phyloP scores from a whole-genome alignment of 75 land plant species.

The Pinus albicaulis region DNA sequence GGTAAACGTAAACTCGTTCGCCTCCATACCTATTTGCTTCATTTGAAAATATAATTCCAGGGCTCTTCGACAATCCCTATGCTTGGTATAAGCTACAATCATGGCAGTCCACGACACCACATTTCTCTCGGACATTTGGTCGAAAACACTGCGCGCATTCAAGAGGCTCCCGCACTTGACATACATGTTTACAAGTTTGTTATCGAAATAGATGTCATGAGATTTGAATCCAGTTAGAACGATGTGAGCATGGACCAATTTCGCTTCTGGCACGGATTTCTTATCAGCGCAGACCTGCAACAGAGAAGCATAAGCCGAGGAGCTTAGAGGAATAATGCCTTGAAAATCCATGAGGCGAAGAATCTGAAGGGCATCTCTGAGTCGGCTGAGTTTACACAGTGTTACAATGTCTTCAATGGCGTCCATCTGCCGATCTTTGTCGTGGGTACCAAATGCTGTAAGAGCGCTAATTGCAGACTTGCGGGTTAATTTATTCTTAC shows the following conservation, averaged over 20 bases:
- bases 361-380: background rate
- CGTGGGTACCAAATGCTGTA: too few species aligned
- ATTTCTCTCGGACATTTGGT: background rate
- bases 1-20: constrained; percentile 6
- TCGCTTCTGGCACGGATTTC: background rate
- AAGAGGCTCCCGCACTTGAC: background rate
- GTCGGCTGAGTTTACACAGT: background rate
- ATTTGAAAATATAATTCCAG: constrained; percentile 1
- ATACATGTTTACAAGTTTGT: constrained; percentile 19
- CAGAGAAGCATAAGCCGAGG: constrained; percentile 8
- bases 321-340: background rate
- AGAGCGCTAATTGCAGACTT: too few species aligned
- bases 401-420: background rate
- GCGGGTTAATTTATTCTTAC: too few species aligned
- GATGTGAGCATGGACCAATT: background rate
- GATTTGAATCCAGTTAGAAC: background rate
- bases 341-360: background rate
- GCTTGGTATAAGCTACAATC: constrained; percentile 8
- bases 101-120: constrained; percentile 8
- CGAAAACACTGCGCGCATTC: constrained; percentile 6
- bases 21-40: background rate
- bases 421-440: too few species aligned
- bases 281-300: constrained; percentile 6
- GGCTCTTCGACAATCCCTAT: background rate
- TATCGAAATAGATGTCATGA: background rate